Percentiles rank a stretch among this genome's conserved stretches.
Evolutionary conservation across 768 basidiomycete species (phyloP).

Genomic region (Tephrocybe rancida): DNA sequence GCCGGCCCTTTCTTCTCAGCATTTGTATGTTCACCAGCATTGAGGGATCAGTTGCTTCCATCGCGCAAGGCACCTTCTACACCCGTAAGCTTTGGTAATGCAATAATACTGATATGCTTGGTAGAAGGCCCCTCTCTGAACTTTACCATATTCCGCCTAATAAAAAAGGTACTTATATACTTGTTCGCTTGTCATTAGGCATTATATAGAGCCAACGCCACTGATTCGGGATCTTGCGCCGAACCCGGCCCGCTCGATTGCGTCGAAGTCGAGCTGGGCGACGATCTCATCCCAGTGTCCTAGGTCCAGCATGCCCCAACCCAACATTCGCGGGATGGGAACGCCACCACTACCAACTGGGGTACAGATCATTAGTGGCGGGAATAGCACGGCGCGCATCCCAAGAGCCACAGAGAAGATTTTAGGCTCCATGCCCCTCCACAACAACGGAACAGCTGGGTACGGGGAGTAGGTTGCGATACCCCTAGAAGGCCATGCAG

Average conservation of each 20-base stretch:
- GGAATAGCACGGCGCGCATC: neutral
- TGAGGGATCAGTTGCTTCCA: no score
- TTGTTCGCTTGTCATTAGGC: neutral
- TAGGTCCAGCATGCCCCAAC: no score
- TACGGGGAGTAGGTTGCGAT: neutral
- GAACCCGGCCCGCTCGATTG: no score
- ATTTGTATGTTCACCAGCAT: no score
- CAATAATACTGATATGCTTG: no score
- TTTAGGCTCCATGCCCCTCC: neutral
- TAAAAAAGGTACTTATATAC: neutral
- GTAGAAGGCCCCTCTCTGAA: neutral
- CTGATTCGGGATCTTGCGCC: neutral
- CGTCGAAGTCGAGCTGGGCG: neutral
- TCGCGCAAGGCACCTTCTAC: no score
- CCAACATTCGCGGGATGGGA: neutral
- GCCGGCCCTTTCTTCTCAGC: no score
- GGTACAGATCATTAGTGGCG: neutral
- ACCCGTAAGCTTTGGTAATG: no score
- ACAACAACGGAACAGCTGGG: neutral
- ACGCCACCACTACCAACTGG: neutral
- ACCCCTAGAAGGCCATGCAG: neutral
- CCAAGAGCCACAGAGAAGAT: neutral
- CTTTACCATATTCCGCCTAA: neutral
- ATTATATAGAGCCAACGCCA: neutral
- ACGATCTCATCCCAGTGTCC: neutral